Conservation (phyloP, 1,284 basidiomycete species). For the Heterobasidion occidentale region DNA sequence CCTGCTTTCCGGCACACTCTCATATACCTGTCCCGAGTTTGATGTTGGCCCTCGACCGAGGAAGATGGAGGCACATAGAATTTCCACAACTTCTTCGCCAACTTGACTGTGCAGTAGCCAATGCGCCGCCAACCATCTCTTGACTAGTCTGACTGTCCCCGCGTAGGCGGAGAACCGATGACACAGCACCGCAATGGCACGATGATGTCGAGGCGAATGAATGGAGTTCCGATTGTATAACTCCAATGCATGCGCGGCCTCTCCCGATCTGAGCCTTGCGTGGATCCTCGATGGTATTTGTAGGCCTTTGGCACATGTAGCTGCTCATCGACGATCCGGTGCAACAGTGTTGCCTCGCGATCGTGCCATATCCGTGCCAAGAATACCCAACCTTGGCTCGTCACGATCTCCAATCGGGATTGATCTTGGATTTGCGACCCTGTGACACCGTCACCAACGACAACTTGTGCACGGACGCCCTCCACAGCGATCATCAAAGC, state of each 20-base stretch:
- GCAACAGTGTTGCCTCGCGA: constrained; percentile 75
- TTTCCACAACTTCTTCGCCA: constrained; percentile 74
- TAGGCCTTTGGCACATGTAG: constrained; percentile 29
- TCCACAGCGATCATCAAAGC: constrained; percentile 47
- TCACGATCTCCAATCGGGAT: constrained; percentile 70
- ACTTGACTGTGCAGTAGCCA: constrained; percentile 74
- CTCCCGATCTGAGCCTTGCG: constrained; percentile 38
- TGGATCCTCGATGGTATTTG: constrained; percentile 15
- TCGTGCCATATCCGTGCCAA: constrained; percentile 82
- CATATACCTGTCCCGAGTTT: constrained; percentile 16
- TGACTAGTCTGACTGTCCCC: constrained; percentile 80
- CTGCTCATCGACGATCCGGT: constrained; percentile 51
- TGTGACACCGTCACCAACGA: constrained; percentile 43
- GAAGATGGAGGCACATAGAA: constrained; percentile 74
- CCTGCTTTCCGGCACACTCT: constrained; percentile 53
- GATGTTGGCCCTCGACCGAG: constrained; percentile 27
- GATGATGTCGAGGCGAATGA: constrained; percentile 79
- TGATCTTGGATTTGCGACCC: constrained; percentile 69
- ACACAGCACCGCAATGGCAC: constrained; percentile 72
- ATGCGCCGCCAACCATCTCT: constrained; percentile 90
- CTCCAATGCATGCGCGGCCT: constrained; percentile 58
- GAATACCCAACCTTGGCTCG: constrained; percentile 85
- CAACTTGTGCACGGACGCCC: constrained; percentile 52
- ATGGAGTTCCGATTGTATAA: constrained; percentile 68
- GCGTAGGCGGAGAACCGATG: constrained; percentile 79